Evolutionary conservation across 2,329 filamentous ascomycete genomes (phyloP), one percentile per base, ranked within the genome.

Genomic region (Colletotrichum sojae): DNA sequence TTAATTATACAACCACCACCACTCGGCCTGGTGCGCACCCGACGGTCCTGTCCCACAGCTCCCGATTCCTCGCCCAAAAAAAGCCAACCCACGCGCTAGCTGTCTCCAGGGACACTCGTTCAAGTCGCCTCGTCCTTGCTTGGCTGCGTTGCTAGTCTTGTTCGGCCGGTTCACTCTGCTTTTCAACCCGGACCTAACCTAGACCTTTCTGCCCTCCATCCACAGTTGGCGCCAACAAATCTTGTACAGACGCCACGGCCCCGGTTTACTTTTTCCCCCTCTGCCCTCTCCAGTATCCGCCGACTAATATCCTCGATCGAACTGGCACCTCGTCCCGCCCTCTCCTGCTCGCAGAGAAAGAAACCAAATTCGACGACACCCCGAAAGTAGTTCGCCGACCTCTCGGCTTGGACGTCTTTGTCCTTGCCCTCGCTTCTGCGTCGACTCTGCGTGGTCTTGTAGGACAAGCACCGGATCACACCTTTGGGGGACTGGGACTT

Each of bases 201-300:
- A 25, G 22, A 66, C 66, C 49, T 58, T 55, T 59, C 49, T 40
- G 43, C 20, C 59, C 15, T 40, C 49, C 46, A 51, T 51, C 55
- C 66, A 55, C 63, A 18, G 55, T 56, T 52, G 62, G 66, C 62
- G 55, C 62, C 66, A 60, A 60, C 66, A 66, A 56, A 69, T 66
- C 49, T 69, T 45, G 43, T 15, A 51, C 66, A 3, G 45, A 66
- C 62, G 62, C 66, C 66, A 69, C 66, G 55, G 18, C 62, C 22
- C 13, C 31, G 18, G 8, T 40, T 52, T 36, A 3, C 62, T n/a
- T 60, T 48, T 51, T 49, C 43, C 25, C 16, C 66, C 43, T 46
- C 20, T n/a, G 13, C 27, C 45, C 55, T 18, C 16, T n/a, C 55
- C 25, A 39, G 45, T 4, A 9, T 49, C 18, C 20, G n/a, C 27